Evolutionary conservation across 2,329 filamentous ascomycete genomes (phyloP), one percentile per base, ranked within the genome.

Genomic region (Stemphylium beticola): DNA sequence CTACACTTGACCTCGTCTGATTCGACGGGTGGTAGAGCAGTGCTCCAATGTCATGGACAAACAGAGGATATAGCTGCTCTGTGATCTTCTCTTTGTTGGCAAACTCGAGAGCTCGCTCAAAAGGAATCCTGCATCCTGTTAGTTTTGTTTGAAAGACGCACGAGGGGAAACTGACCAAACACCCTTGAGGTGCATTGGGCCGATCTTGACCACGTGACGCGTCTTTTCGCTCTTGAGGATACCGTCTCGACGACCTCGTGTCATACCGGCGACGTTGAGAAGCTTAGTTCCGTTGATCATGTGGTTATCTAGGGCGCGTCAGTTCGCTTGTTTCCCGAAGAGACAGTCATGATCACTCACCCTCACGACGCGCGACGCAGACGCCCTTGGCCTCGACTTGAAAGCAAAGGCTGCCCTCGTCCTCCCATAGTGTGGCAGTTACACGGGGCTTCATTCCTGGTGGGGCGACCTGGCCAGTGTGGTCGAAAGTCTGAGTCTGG

Each of bases 1-100:
- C 91, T 72, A 91, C 87, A 76, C 88, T 92, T 41, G 89, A 91
- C 64, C 91, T 83, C 62, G 80, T 90, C 72, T 92, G 89, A 74
- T 97, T 97, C 36, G 90, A 89, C 0, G 95, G 93, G 74, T 98
- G 93, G 76, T 97, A 98, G 44, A 98, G 84, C 61, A 98, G 82
- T 53, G 92, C 90, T 56, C 92, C 92, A 73, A 98, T 98, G 77
- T 98, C 96, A 77, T 98, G 93, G 34, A 98, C 95, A 74, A 99
- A 99, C 43, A 99, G 82, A 47, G 95, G 95, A 76, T 98, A 99
- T 49, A 98, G 80, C 42, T 93, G 81, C 77, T 98, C 93, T 0
- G 95, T 98, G 61, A 98, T 99, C 80, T 98, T 98, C 78, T 99
- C 95, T 83, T 97, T 98, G 81, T 99, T 99, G 62, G 95, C 95